Percentiles rank a stretch among this genome's conserved stretches.
These are phyloP conservation scores for Fusarium transvaalense DNA, from an alignment of 2,329 filamentous ascomycete genomes.

Conservation along the genomic window DNA sequence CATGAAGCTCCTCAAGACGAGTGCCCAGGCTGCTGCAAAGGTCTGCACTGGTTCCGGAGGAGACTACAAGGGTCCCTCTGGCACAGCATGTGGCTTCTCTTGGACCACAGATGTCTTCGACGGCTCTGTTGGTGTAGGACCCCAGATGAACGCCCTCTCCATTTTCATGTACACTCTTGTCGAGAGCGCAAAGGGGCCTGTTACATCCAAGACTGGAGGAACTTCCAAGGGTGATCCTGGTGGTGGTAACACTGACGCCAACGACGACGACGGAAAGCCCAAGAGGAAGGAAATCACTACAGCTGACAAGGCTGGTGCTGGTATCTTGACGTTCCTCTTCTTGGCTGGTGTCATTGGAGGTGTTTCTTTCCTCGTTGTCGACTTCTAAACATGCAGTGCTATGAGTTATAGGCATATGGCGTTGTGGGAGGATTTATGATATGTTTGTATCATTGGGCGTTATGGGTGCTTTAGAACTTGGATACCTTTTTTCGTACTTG, in stretches of 20 bases:
- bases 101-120: constrained; percentile 72
- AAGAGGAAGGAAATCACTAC: constrained; percentile 55
- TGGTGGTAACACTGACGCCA: constrained; percentile 56
- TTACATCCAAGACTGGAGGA: constrained; percentile 69
- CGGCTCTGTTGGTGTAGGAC: constrained; percentile 71
- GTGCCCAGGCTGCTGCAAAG: constrained; percentile 64
- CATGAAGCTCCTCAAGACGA: constrained; percentile 63
- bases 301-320: constrained; percentile 67
- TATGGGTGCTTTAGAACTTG: constrained; percentile 2
- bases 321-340: constrained; percentile 66
- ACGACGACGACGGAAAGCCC: constrained; percentile 46
- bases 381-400: constrained; percentile 1
- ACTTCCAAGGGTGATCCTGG: constrained; percentile 66
- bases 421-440: constrained; percentile 4
- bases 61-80: constrained; percentile 63
- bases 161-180: constrained; percentile 73
- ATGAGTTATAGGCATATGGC: neutral
- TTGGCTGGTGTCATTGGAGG: constrained; percentile 63
- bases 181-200: constrained; percentile 57
- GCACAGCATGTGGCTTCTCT: constrained; percentile 75
- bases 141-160: constrained; percentile 76
- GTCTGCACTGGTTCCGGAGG: constrained; percentile 62
- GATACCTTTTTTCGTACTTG: constrained; percentile 15
- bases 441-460: constrained; percentile 17
- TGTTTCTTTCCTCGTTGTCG: constrained; percentile 54